A percentile compares a stretch with the other conserved stretches of the same genome.
Evolutionary conservation across 768 basidiomycete genomes (phyloP).

Genomic region (Boletus edulis): DNA sequence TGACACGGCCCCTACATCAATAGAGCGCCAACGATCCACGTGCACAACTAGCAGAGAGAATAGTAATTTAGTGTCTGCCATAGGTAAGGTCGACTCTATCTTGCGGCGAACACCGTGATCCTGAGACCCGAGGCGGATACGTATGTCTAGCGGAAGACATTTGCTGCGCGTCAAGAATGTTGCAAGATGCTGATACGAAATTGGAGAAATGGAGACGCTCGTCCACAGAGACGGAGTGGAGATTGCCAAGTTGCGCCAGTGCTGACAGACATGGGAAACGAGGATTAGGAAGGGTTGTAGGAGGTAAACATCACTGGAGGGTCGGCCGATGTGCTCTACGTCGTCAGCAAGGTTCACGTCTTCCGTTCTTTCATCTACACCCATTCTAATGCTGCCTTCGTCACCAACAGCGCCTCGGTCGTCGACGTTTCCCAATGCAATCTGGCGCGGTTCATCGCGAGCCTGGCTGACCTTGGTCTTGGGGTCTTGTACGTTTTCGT

Average conservation of each 20-base stretch:
- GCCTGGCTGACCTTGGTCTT: not conserved
- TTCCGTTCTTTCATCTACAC: too few relatives aligned
- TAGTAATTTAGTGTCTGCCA: slow-evolving; percentile 20
- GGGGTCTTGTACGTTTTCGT: slow-evolving; percentile 35
- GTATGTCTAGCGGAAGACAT: slow-evolving; percentile 48
- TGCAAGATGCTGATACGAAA: slow-evolving; percentile 40
- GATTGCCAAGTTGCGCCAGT: slow-evolving; percentile 52
- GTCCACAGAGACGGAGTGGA: slow-evolving; percentile 55
- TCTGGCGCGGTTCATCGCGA: not conserved
- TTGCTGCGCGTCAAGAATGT: slow-evolving; percentile 53
- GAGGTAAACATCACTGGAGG: slow-evolving; percentile 12
- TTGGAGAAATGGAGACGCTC: slow-evolving; percentile 23
- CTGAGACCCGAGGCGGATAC: slow-evolving; percentile 40
- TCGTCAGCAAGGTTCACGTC: too few relatives aligned
- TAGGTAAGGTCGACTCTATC: slow-evolving; percentile 23
- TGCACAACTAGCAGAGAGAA: slow-evolving; percentile 43
- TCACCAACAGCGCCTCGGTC: too few relatives aligned
- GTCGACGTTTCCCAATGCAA: slow-evolving; percentile 19
- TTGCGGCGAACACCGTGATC: not conserved
- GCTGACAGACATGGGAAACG: slow-evolving; percentile 57
- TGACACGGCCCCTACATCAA: slow-evolving; percentile 43
- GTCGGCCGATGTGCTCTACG: not conserved
- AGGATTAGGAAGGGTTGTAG: slow-evolving; percentile 45
- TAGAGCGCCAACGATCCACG: slow-evolving; percentile 46
- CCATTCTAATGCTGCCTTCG: too few relatives aligned